These are phyloP conservation scores for Musa beccarii DNA, from an alignment of 176 grass and related monocot species.

Conservation along the genomic window DNA sequence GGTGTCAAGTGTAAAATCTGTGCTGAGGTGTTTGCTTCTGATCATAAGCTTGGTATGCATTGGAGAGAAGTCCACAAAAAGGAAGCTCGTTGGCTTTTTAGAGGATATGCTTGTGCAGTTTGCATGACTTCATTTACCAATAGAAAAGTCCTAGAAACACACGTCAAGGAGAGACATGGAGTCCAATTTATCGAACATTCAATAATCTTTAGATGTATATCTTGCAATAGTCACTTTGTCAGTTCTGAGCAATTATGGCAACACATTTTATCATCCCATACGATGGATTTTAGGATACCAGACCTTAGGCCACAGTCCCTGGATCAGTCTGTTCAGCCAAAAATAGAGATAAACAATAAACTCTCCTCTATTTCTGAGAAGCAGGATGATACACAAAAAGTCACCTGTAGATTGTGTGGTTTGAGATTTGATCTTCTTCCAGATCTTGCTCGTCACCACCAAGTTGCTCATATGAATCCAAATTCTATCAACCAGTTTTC, in stretches of 20 bases:
- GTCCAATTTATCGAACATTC: slow-evolving; percentile 73
- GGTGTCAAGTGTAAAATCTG: slow-evolving; percentile 80
- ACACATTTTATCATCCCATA: slow-evolving; percentile 77
- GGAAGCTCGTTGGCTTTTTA: slow-evolving; percentile 82
- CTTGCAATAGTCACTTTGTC: slow-evolving; percentile 71
- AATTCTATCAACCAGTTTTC: slow-evolving; percentile 28
- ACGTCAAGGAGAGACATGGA: slow-evolving; percentile 77
- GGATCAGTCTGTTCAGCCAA: slow-evolving; percentile 31
- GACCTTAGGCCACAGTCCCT: slow-evolving; percentile 37
- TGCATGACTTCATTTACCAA: slow-evolving; percentile 90
- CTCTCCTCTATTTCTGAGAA: slow-evolving; percentile 28
- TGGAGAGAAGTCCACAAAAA: slow-evolving; percentile 83
- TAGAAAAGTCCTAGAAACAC: slow-evolving; percentile 80
- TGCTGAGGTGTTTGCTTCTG: slow-evolving; percentile 50
- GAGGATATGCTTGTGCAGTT: slow-evolving; percentile 91
- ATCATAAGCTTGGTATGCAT: slow-evolving; percentile 63
- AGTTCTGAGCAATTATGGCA: slow-evolving; percentile 80
- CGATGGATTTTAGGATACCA: slow-evolving; percentile 51
- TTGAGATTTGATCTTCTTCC: slow-evolving; percentile 68
- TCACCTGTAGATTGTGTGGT: slow-evolving; percentile 64
- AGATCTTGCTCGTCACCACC: slow-evolving; percentile 73
- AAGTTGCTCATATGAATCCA: slow-evolving; percentile 61
- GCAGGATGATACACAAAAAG: slow-evolving; percentile 45
- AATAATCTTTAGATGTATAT: slow-evolving; percentile 75
- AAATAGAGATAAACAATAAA: slow-evolving; percentile 35